A percentile compares a stretch with the other conserved stretches of the same genome.
Evolutionary conservation across 352 stramenopile genomes (phyloP).

Genomic region (Phytopythium chamaehyphon): DNA sequence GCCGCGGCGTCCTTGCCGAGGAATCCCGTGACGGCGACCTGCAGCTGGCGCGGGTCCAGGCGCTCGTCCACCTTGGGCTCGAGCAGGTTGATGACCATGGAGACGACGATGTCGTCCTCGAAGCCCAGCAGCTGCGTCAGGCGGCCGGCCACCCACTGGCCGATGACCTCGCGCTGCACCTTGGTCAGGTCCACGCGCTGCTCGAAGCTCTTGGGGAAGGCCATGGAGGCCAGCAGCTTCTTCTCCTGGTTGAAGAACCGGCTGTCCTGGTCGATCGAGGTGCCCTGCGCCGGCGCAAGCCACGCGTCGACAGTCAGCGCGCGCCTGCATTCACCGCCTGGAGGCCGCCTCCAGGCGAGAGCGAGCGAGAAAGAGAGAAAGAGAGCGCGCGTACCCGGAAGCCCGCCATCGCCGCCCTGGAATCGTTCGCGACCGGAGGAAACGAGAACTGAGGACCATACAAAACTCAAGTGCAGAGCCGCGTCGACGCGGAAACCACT

Average conservation of each 20-base stretch:
- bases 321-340: slow-evolving; percentile 32
- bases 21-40: slow-evolving; percentile 89
- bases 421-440: no score
- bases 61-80: slow-evolving; percentile 68
- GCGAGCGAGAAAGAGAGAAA: no score
- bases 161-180: slow-evolving; percentile 89
- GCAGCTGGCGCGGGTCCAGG: slow-evolving; percentile 82
- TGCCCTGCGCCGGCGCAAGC: slow-evolving; percentile 27
- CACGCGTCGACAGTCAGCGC: slow-evolving; percentile 1
- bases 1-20: slow-evolving; percentile 81
- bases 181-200: slow-evolving; percentile 84
- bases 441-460: no score
- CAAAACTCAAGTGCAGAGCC: no score
- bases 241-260: slow-evolving; percentile 86
- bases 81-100: slow-evolving; percentile 82
- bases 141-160: slow-evolving; percentile 84
- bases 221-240: slow-evolving; percentile 85
- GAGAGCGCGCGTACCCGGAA: neutral
- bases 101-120: slow-evolving; percentile 91
- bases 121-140: slow-evolving; percentile 88
- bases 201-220: slow-evolving; percentile 75
- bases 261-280: slow-evolving; percentile 74
- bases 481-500: no score
- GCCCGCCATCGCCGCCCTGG: neutral
- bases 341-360: no score